Conservation (phyloP, 2,329 filamentous ascomycete genomes). For the Fusarium verrucosum region DNA sequence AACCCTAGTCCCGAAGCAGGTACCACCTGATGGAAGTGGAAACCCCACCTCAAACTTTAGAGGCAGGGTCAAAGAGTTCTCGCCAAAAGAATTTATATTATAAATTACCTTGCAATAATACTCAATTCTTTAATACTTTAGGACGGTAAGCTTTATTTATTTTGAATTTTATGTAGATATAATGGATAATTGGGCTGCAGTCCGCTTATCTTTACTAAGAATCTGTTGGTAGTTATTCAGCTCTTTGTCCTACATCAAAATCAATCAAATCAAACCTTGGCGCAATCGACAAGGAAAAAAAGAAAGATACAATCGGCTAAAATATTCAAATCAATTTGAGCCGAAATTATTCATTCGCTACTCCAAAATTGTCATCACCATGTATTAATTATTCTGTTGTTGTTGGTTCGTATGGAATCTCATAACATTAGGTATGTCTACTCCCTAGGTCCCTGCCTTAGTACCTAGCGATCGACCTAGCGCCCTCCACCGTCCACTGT, state of each 20-base stretch:
- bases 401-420: constrained; percentile 17
- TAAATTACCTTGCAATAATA: too few species aligned
- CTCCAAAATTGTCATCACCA: constrained; percentile 1
- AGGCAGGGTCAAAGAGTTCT: too few species aligned
- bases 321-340: not conserved
- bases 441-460: too few species aligned
- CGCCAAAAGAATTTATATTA: too few species aligned
- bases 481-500: constrained; percentile 4
- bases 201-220: too few species aligned
- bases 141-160: too few species aligned
- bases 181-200: too few species aligned
- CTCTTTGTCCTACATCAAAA: constrained; percentile 30
- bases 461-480: constrained; percentile 15
- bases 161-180: too few species aligned
- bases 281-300: constrained; percentile 13
- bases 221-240: too few species aligned
- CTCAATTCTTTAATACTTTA: too few species aligned
- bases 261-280: constrained; percentile 15
- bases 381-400: constrained; percentile 2
- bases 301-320: constrained; percentile 8
- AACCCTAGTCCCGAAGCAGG: constrained; percentile 38
- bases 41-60: too few species aligned
- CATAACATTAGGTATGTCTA: not conserved
- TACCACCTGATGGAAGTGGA: constrained; percentile 15
- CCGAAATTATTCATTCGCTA: not conserved